These are phyloP conservation scores for Draba incana DNA, from an alignment of 345 rosid species.

Conservation along the genomic window DNA sequence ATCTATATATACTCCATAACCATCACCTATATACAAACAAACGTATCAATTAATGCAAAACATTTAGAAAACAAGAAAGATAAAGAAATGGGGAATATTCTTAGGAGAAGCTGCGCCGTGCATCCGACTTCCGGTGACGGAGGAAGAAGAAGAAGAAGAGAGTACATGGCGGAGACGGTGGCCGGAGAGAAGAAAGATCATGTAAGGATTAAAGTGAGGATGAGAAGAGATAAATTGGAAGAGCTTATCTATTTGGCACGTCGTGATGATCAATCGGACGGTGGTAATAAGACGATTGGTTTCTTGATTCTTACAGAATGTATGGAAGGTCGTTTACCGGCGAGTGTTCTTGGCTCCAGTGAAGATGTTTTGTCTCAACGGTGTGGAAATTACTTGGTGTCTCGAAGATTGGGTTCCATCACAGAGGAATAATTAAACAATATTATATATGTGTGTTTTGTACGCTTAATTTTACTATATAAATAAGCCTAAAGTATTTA, in stretches of 20 bases:
- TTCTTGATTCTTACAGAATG: slow-evolving; percentile 41
- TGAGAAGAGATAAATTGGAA: slow-evolving; percentile 39
- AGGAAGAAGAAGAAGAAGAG: slow-evolving; percentile 24
- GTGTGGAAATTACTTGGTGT: slow-evolving; percentile 28
- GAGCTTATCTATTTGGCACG: slow-evolving; percentile 28
- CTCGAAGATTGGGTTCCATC: slow-evolving; percentile 29
- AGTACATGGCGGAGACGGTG: background rate
- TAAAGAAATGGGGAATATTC: slow-evolving; percentile 38
- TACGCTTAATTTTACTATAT: too few species aligned
- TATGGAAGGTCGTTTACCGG: slow-evolving; percentile 36
- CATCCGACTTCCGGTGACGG: slow-evolving; percentile 22
- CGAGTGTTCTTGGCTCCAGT: slow-evolving; percentile 20
- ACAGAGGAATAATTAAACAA: slow-evolving; percentile 21
- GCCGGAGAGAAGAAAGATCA: slow-evolving; percentile 19
- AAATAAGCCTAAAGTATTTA: background rate
- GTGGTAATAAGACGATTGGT: slow-evolving; percentile 31
- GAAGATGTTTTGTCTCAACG: slow-evolving; percentile 28
- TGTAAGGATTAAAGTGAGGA: slow-evolving; percentile 38
- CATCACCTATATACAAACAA: background rate
- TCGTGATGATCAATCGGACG: slow-evolving; percentile 19
- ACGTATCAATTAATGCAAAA: slow-evolving; percentile 6
- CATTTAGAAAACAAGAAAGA: slow-evolving; percentile 11
- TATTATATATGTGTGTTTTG: background rate
- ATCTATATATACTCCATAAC: slow-evolving; percentile 11
- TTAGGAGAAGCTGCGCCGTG: slow-evolving; percentile 39